phyloP scores from a whole-genome alignment of 192 early-diverging fungal genomes.

The Umbelopsis sp. region DNA sequence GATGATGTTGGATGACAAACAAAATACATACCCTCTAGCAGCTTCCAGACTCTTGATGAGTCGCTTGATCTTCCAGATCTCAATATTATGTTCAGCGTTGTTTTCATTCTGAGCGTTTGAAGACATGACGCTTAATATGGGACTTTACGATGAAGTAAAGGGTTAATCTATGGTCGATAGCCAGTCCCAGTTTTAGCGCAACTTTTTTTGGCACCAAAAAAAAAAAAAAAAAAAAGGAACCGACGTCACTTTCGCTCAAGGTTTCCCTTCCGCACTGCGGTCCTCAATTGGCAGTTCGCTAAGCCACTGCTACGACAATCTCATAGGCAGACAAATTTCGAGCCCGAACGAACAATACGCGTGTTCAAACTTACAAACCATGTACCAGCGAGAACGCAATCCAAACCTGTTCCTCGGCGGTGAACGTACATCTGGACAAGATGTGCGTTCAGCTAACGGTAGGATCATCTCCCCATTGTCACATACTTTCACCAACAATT shows the following conservation, averaged over 20 bases:
- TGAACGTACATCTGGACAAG: slow-evolving; percentile 85
- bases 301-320: neutral
- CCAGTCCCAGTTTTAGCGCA: slow-evolving; percentile 10
- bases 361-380: slow-evolving; percentile 23
- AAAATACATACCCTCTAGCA: slow-evolving; percentile 77
- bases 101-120: slow-evolving; percentile 35
- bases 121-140: slow-evolving; percentile 17
- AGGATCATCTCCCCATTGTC: slow-evolving; percentile 24
- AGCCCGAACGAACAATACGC: slow-evolving; percentile 17
- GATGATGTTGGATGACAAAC: neutral
- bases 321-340: slow-evolving; percentile 2
- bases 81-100: slow-evolving; percentile 82
- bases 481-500: neutral
- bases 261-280: neutral
- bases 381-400: slow-evolving; percentile 49
- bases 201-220: slow-evolving; percentile 3
- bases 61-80: slow-evolving; percentile 99
- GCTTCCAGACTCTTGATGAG: slow-evolving; percentile 95
- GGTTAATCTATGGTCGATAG: neutral
- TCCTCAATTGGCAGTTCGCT: neutral
- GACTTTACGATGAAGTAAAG: slow-evolving; percentile 8
- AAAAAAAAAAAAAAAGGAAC: slow-evolving; percentile 6
- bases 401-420: slow-evolving; percentile 82
- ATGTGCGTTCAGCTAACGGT: slow-evolving; percentile 96
- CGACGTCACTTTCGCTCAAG: slow-evolving; percentile 1